These are phyloP conservation scores for Sabuloglossum arenarium DNA, from an alignment of 495 filamentous ascomycete species.

Conservation along the genomic window DNA sequence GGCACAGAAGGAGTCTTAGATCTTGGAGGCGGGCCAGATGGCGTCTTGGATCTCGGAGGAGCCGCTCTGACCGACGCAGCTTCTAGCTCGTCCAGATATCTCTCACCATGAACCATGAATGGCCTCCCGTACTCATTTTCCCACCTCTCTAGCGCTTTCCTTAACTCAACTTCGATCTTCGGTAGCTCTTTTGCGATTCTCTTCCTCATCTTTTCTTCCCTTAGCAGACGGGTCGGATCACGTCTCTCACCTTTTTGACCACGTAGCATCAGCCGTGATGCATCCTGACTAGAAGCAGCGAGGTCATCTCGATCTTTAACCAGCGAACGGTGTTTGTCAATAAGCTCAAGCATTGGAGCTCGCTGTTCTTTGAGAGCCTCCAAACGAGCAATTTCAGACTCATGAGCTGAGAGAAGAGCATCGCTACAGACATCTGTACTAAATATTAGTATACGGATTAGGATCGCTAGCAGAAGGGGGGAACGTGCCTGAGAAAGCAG, in stretches of 20 bases:
- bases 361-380: slow-evolving; percentile 75
- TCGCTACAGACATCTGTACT: slow-evolving; percentile 58
- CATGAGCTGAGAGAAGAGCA: slow-evolving; percentile 72
- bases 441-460: slow-evolving; percentile 4
- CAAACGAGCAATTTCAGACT: slow-evolving; percentile 66
- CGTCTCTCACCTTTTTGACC: slow-evolving; percentile 77
- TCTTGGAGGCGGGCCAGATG: slow-evolving; percentile 35
- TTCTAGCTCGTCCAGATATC: slow-evolving; percentile 65
- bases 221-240: slow-evolving; percentile 81
- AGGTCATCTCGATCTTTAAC: slow-evolving; percentile 77
- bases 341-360: slow-evolving; percentile 55
- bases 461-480: not conserved
- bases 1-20: slow-evolving; percentile 13
- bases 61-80: slow-evolving; percentile 37
- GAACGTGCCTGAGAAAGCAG: slow-evolving; percentile 60
- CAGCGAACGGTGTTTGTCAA: slow-evolving; percentile 68
- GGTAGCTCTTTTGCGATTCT: slow-evolving; percentile 86
- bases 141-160: slow-evolving; percentile 63
- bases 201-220: slow-evolving; percentile 98
- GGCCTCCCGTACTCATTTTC: slow-evolving; percentile 87
- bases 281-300: slow-evolving; percentile 73
- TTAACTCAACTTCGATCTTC: slow-evolving; percentile 66
- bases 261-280: slow-evolving; percentile 73
- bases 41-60: slow-evolving; percentile 63
- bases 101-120: slow-evolving; percentile 77